Evolutionary conservation across 805 yeast genomes (phyloP).

Genomic region (Spathaspora boniae): DNA sequence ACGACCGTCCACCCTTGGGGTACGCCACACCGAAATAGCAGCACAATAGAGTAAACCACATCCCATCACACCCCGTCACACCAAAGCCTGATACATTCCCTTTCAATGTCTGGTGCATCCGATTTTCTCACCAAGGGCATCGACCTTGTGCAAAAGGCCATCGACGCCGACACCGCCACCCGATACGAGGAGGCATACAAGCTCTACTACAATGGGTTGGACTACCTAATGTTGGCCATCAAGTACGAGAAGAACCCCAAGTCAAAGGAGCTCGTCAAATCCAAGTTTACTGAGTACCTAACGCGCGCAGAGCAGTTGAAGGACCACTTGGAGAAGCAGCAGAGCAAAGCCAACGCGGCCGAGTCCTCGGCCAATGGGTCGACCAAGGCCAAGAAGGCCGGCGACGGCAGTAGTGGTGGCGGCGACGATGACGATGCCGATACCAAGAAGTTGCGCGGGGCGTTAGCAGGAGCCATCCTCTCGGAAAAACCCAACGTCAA

Average conservation of each 20-base stretch:
- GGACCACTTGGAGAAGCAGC: slow-evolving; percentile 73
- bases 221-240: slow-evolving; percentile 91
- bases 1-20: too few relatives aligned
- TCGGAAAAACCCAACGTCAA: slow-evolving; percentile 88
- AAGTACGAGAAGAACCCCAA: slow-evolving; percentile 88
- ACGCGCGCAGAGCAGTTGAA: slow-evolving; percentile 92
- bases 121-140: slow-evolving; percentile 94
- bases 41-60: too few relatives aligned
- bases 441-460: slow-evolving; percentile 84
- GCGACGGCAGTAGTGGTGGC: slow-evolving; percentile 48
- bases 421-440: slow-evolving; percentile 70
- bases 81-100: too few relatives aligned
- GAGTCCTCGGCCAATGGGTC: slow-evolving; percentile 55
- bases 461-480: slow-evolving; percentile 86
- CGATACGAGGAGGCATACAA: slow-evolving; percentile 93
- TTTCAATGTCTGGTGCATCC: slow-evolving; percentile 29
- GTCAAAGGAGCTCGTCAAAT: slow-evolving; percentile 82
- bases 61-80: too few relatives aligned
- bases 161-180: slow-evolving; percentile 88
- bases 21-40: too few relatives aligned
- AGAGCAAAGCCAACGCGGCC: slow-evolving; percentile 42
- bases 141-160: slow-evolving; percentile 89
- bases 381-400: slow-evolving; percentile 50
- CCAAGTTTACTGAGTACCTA: slow-evolving; percentile 87
- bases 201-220: slow-evolving; percentile 87